Conservation (phyloP, 768 basidiomycete genomes). For the Leccinum incarnatum region DNA sequence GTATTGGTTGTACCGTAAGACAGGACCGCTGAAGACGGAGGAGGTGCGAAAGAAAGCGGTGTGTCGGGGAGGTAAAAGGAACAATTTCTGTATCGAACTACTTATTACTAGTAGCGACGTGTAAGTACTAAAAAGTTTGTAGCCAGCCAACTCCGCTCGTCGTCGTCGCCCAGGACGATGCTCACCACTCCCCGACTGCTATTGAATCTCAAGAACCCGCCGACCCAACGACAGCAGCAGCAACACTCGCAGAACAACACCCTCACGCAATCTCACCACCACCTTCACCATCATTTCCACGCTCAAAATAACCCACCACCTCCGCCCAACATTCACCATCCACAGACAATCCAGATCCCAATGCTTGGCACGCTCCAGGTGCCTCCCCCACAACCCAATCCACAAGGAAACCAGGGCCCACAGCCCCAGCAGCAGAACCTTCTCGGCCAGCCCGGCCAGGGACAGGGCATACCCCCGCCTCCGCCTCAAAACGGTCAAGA, state of each 20-base stretch:
- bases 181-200: conserved; percentile 34
- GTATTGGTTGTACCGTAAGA: conserved; percentile 79
- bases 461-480: conserved; percentile 62
- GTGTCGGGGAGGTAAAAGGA: conserved; percentile 65
- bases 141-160: conserved; percentile 14
- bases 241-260: conserved; percentile 24
- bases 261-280: conserved; percentile 26
- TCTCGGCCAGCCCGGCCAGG: conserved; percentile 53
- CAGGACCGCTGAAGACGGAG: conserved; percentile 2
- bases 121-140: no score
- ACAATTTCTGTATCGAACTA: conserved; percentile 72
- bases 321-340: conserved; percentile 36
- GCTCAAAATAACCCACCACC: conserved; percentile 18
- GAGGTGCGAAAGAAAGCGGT: conserved; percentile 53
- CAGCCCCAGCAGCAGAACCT: conserved; percentile 56
- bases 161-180: conserved; percentile 25
- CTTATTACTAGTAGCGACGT: no score
- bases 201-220: conserved; percentile 31
- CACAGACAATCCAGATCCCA: conserved; percentile 50
- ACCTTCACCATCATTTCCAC: conserved; percentile 32
- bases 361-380: conserved; percentile 75
- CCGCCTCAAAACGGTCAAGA: conserved; percentile 88
- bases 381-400: conserved; percentile 49
- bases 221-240: conserved; percentile 25
- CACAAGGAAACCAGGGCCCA: conserved; percentile 36